Percentiles rank a stretch among this genome's conserved stretches.
Conservation (phyloP, 805 yeast species). For the Sugiyamaella americana region DNA sequence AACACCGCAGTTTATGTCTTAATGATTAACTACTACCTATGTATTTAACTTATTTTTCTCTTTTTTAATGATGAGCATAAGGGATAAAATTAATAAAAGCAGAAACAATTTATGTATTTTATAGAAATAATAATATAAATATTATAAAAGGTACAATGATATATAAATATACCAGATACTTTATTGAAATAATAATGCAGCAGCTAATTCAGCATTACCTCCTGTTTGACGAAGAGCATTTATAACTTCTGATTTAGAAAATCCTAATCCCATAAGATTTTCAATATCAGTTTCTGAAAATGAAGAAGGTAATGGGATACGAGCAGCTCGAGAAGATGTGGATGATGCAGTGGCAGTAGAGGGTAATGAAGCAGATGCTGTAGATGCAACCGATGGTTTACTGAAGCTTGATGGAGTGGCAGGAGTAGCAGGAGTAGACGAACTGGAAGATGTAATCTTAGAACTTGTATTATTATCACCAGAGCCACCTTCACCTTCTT, state of each 20-base stretch:
- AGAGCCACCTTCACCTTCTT: constrained; percentile 20
- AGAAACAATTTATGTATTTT: too few species aligned
- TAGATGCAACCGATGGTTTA: constrained; percentile 7
- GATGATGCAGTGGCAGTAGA: constrained; percentile 6
- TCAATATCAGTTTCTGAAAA: constrained; percentile 35
- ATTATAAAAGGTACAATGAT: too few species aligned
- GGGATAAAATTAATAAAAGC: not conserved
- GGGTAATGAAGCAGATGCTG: constrained; percentile 1
- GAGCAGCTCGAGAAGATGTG: constrained; percentile 4
- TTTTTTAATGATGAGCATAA: too few species aligned
- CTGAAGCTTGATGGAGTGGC: constrained; percentile 13
- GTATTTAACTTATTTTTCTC: not conserved
- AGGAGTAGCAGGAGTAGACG: constrained; percentile 5
- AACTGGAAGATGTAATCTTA: not conserved
- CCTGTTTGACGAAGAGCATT: constrained; percentile 57
- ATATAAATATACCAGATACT: too few species aligned
- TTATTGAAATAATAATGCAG: constrained; percentile 55
- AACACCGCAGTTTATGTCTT: not conserved
- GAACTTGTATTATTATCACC: constrained; percentile 25
- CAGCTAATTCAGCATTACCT: constrained; percentile 84
- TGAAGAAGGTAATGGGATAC: constrained; percentile 3
- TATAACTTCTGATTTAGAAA: constrained; percentile 55
- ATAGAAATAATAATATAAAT: too few species aligned
- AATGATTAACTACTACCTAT: not conserved
- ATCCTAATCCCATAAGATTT: constrained; percentile 63